Evolutionary conservation across 2,329 filamentous ascomycete genomes (phyloP).

Genomic region (Aotearoamyces nothofagi): DNA sequence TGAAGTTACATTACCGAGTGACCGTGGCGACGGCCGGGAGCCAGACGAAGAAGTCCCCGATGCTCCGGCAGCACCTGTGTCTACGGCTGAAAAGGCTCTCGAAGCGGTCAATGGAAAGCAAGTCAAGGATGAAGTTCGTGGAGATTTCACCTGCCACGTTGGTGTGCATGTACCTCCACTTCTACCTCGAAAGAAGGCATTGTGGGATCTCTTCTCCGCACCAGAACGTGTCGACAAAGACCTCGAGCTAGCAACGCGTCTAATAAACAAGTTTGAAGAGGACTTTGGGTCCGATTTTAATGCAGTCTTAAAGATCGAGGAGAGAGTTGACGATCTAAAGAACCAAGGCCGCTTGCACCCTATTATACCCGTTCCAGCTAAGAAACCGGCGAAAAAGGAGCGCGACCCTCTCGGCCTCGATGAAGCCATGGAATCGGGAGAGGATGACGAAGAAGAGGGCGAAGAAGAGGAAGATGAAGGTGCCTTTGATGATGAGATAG

Average conservation of each 20-base stretch:
- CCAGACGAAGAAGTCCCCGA: slow-evolving; percentile 37
- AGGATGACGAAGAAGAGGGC: slow-evolving; percentile 54
- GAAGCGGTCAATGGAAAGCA: slow-evolving; percentile 97
- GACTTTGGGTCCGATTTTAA: slow-evolving; percentile 68
- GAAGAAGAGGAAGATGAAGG: slow-evolving; percentile 65
- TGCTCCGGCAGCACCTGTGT: slow-evolving; percentile 26
- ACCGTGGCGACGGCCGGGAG: slow-evolving; percentile 54
- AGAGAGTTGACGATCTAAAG: slow-evolving; percentile 69
- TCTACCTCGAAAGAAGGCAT: slow-evolving; percentile 79
- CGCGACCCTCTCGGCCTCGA: slow-evolving; percentile 40
- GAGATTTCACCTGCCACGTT: slow-evolving; percentile 95
- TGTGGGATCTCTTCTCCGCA: slow-evolving; percentile 93
- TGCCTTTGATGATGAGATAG: slow-evolving; percentile 59
- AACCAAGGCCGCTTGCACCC: slow-evolving; percentile 65
- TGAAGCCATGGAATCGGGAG: slow-evolving; percentile 44
- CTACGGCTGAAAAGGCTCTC: slow-evolving; percentile 70
- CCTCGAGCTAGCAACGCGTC: slow-evolving; percentile 63
- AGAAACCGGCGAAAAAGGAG: slow-evolving; percentile 47
- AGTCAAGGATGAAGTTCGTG: slow-evolving; percentile 83
- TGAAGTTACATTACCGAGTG: slow-evolving; percentile 47
- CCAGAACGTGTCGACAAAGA: slow-evolving; percentile 90
- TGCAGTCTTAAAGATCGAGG: slow-evolving; percentile 67
- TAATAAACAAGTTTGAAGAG: slow-evolving; percentile 72
- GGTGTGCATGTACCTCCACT: slow-evolving; percentile 84
- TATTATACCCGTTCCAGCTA: slow-evolving; percentile 32